A percentile compares a stretch with the other conserved stretches of the same genome.
Evolutionary conservation across 805 yeast species (phyloP).

Genomic region (Teunomyces aglyptinius): DNA sequence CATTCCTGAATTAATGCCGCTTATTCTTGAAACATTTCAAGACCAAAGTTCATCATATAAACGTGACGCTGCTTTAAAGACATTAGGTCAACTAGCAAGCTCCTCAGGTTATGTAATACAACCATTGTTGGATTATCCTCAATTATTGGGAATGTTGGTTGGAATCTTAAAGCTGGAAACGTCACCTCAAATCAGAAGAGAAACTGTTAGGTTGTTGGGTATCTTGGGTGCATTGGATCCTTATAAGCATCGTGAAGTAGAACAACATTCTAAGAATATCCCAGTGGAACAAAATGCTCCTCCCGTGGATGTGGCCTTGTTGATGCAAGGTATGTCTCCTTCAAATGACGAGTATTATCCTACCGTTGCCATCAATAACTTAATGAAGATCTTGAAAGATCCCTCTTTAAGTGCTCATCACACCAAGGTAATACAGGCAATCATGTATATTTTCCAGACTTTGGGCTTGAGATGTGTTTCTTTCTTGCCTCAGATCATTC

Average conservation of each 20-base stretch:
- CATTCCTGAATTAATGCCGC: slow-evolving; percentile 77
- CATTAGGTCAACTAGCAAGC: slow-evolving; percentile 85
- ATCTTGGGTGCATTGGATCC: slow-evolving; percentile 97
- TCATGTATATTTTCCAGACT: slow-evolving; percentile 86
- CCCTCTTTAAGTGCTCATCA: slow-evolving; percentile 83
- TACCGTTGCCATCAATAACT: slow-evolving; percentile 84
- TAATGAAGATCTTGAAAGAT: slow-evolving; percentile 82
- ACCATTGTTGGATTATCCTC: slow-evolving; percentile 90
- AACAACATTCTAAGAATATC: slow-evolving; percentile 56
- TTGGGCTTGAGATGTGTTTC: slow-evolving; percentile 86
- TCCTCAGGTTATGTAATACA: slow-evolving; percentile 94
- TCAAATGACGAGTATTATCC: slow-evolving; percentile 91
- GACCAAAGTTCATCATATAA: slow-evolving; percentile 89
- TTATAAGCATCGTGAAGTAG: slow-evolving; percentile 89
- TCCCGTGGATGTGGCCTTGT: slow-evolving; percentile 81
- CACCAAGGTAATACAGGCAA: slow-evolving; percentile 89
- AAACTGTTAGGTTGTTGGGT: slow-evolving; percentile 86
- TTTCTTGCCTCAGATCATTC: slow-evolving; percentile 83
- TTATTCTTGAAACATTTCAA: slow-evolving; percentile 81
- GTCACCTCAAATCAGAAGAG: slow-evolving; percentile 72
- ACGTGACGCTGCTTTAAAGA: slow-evolving; percentile 83
- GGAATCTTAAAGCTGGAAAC: slow-evolving; percentile 80
- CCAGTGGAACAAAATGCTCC: slow-evolving; percentile 81
- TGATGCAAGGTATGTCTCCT: slow-evolving; percentile 94
- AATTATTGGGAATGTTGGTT: slow-evolving; percentile 75